Percentiles rank a stretch among this genome's conserved stretches.
phyloP scores from a whole-genome alignment of 2,329 filamentous ascomycete genomes.

The Gnomoniopsis sp. region DNA sequence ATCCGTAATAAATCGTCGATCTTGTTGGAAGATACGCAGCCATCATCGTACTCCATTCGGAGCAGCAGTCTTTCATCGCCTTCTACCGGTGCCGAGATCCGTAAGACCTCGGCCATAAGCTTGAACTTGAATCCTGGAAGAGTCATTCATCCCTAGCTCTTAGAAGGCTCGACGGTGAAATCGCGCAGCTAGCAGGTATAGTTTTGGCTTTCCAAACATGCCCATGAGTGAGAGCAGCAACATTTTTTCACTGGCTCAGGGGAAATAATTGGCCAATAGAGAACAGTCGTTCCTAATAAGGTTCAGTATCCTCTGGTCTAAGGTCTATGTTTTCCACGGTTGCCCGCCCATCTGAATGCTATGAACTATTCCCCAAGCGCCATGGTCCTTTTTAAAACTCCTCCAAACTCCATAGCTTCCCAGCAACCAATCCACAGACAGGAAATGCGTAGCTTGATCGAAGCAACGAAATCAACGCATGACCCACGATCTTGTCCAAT shows the following conservation, averaged over 20 bases:
- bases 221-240: neutral
- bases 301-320: neutral
- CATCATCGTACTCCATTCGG: too few species aligned
- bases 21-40: too few species aligned
- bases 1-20: too few species aligned
- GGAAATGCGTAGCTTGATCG: neutral
- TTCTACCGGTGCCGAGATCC: too few species aligned
- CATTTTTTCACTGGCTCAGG: neutral
- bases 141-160: too few species aligned
- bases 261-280: neutral
- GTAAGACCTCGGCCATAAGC: too few species aligned
- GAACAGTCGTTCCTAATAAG: neutral
- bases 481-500: too few species aligned
- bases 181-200: too few species aligned
- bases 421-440: neutral
- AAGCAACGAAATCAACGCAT: neutral
- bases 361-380: neutral
- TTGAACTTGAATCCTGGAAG: too few species aligned
- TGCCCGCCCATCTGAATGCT: neutral
- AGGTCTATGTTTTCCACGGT: neutral
- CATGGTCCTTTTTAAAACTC: neutral
- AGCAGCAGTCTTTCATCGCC: too few species aligned
- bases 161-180: too few species aligned
- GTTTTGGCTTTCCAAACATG: too few species aligned
- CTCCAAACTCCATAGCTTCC: neutral